Percentiles rank a stretch among this genome's conserved stretches.
Evolutionary conservation across 106 monocot species (phyloP).

Genomic region (Dendrobium officinale): DNA sequence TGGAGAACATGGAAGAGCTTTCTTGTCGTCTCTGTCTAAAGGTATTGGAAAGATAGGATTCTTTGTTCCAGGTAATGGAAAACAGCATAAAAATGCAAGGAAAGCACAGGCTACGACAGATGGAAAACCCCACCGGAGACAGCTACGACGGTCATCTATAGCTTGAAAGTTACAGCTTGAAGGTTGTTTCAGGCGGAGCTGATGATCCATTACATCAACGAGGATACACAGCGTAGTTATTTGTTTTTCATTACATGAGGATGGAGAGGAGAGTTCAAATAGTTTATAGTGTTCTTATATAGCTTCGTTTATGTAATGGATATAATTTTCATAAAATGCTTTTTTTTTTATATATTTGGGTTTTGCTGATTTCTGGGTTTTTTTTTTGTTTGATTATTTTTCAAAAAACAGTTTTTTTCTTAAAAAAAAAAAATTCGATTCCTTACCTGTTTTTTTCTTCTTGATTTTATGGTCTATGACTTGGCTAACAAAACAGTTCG

Average conservation of each 20-base stretch:
- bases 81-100: slow-evolving; percentile 20
- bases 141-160: slow-evolving; percentile 17
- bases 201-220: too few species aligned
- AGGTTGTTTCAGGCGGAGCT: not conserved
- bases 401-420: too few species aligned
- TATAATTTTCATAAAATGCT: not conserved
- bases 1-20: slow-evolving; percentile 45
- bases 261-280: not conserved
- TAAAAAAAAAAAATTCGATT: too few species aligned
- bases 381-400: too few species aligned
- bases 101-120: slow-evolving; percentile 34
- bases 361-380: too few species aligned
- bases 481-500: too few species aligned
- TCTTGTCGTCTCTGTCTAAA: slow-evolving; percentile 56
- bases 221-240: too few species aligned
- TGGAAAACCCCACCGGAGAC: slow-evolving; percentile 36
- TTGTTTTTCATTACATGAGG: not conserved
- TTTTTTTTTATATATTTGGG: too few species aligned
- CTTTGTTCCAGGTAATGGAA: slow-evolving; percentile 14
- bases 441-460: too few species aligned
- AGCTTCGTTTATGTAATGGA: not conserved
- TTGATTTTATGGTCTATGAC: too few species aligned
- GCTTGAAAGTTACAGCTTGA: not conserved
- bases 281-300: not conserved
- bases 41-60: slow-evolving; percentile 57